Evolutionary conservation across 495 filamentous ascomycete species (phyloP), one percentile per base, ranked within the genome.

Genomic region (Podospora comata): DNA sequence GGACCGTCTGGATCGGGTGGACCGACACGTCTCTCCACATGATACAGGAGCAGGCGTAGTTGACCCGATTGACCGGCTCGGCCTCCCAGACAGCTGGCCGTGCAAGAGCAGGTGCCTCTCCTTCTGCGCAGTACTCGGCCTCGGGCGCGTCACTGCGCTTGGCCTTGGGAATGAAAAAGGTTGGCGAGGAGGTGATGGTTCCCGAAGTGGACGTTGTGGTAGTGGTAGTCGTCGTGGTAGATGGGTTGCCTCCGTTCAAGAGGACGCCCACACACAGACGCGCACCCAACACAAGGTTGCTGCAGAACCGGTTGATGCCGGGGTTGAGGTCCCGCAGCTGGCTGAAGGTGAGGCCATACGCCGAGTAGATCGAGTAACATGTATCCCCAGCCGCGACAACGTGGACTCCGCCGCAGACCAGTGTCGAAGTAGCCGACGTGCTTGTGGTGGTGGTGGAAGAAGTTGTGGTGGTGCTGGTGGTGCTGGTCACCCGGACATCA

Each of bases 1-100:
- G n/a, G n/a, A 58, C 55, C n/a, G 55, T 58, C n/a, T 58, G n/a
- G n/a, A 20, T 19, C n/a, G 55, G n/a, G n/a, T 58, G 55, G 23
- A 58, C 55, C 19, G n/a, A 26, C 55, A 58, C 55, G 55, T 58
- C 55, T 19, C 55, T 19, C n/a, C 23, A 58, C 55, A 58, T 19
- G n/a, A 58, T 19, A n/a, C 55, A 58, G n/a, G n/a, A 26, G 55
- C 55, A 58, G 6, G 55, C 55, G 18, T 9, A 3, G 19, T 28
- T 4, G 9, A 65, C 16, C 2, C 54, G 23, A 18, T 19, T 19
- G 55, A 59, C 34, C 4, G 54, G 26, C 55, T 28, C 30, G 13
- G 39, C 63, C 48, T 18, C 26, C 23, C 5, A 56, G 6, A 48
- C 23, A 57, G 39, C 63, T 7, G 55, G 55, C n/a, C 55, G 55